Base-by-base conservation (phyloP, 202 grass and related monocot species). In the Panicum hallii region DNA sequence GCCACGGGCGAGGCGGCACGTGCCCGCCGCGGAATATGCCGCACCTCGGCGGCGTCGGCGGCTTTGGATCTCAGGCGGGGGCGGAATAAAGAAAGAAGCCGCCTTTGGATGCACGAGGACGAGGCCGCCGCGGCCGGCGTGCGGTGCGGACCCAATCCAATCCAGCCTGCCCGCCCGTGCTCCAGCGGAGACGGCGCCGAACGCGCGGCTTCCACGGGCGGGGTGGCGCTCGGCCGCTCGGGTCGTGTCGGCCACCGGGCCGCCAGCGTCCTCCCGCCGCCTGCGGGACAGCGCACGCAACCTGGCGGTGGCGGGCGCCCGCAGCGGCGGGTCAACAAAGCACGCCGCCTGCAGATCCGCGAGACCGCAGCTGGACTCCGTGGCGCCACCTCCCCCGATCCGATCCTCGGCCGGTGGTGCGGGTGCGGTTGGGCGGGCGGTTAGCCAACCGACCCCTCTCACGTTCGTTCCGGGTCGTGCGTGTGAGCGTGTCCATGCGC, bases 31-130 rank as follows among this genome's bases (percentile, higher is more conserved):
- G 88, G 22, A 60, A 4, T 48, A 63, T 30, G 46, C 79, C 84
- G 20, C 52, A 46, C 6, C 3, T 20, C 52, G 43, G 62, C 55
- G 61, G 34, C 79, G 79, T 62, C 52, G 88, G 75, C 75, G 84
- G 74, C 79, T 87, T 87, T 75, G 52, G 9, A 79, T 55, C 50
- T 75, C 34, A 50, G 79, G 49, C 84, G 61, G 79, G 1, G n/a
- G 20, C 19, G 5, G 50, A 74, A 61, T 78, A 87, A 83, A 72
- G 20, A 43, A 78, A 17, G 11, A 15, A 72, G 47, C 26, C 70
- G 65, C 67, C 56, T 12, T 13, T 30, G 16, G 43, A 13, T 61
- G 34, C 64, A 49, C 62, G 19, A 85, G 44, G 54, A 49, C 62
- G 19, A 85, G 44, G 54, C 75, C 61, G 41, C 38, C 52, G 6